Base-by-base conservation (phyloP, 352 stramenopile genomes). In the Phytopythium ostracodes region DNA sequence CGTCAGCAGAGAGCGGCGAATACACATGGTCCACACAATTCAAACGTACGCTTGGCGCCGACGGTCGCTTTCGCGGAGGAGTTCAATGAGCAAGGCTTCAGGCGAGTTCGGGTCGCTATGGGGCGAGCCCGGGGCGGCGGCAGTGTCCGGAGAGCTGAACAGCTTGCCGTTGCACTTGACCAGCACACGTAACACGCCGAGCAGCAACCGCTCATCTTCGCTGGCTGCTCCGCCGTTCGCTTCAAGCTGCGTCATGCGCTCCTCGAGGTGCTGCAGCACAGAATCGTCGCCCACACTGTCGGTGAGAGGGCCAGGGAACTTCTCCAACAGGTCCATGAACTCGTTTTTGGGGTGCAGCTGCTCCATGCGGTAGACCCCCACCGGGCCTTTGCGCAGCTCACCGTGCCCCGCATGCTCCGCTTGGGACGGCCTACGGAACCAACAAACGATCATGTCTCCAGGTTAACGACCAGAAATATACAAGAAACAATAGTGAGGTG, bases 91-190 rank as follows among this genome's bases (percentile, higher is more conserved):
- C 60, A 90, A 75, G 36, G 81, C 75, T 65, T 92, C 85, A 8
- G 83, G 83, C 0, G 81, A 87, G 46, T 79, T 65, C 18, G 77
- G 75, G 38, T 91, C 81, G 40, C 64, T 87, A n/a, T 70, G 68
- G 25, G 72, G 79, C 7, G 62, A 52, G 8, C 53, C 53, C 5
- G 53, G 35, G 22, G 72, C 31, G 6, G 47, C 63, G 33, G 66
- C 59, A 38, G 66, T 57, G 17, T 88, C 78, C 2, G 81, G 17
- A 1, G 27, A 2, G 25, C 47, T 54, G 47, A 15, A 88, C 20
- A 92, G 67, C 57, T 84, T 83, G 27, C 85, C 85, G n/a, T 94
- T 91, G 70, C 76, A 90, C 62, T 89, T 92, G 35, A 92, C 75
- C 46, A 94, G 51, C 7, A 94, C 71, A 58, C 69, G 73, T 43